Evolutionary conservation across 2,329 filamentous ascomycete genomes (phyloP).

Genomic region (Exophiala sideris): DNA sequence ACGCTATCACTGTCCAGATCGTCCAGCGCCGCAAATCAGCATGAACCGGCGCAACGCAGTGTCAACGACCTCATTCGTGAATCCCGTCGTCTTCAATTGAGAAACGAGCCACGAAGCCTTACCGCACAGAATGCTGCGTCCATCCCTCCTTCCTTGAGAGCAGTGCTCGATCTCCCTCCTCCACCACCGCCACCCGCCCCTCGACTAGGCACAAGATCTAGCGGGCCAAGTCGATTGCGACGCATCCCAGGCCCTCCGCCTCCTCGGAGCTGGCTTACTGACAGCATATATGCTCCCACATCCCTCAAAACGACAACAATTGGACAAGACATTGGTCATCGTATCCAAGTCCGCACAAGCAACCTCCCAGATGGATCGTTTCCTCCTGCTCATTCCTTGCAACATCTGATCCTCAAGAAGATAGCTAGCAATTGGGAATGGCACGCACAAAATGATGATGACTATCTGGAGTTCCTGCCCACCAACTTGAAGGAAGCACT

Average conservation of each 20-base stretch:
- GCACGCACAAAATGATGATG: conserved; percentile 56
- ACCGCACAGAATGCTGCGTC: conserved; percentile 34
- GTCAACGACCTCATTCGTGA: conserved; percentile 49
- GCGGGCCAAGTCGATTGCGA: conserved; percentile 37
- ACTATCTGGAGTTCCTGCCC: conserved; percentile 53
- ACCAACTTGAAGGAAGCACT: conserved; percentile 50
- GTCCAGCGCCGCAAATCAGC: conserved; percentile 23
- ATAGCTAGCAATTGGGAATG: conserved; percentile 57
- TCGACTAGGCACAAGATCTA: conserved; percentile 34
- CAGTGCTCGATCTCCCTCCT: conserved; percentile 44
- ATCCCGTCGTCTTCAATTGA: conserved; percentile 43
- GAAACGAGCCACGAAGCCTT: conserved; percentile 13
- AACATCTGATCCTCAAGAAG: conserved; percentile 51
- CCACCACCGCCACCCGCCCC: conserved; percentile 40
- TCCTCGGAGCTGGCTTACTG: conserved; percentile 44
- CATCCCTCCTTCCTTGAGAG: conserved; percentile 45
- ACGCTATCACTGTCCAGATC: conserved; percentile 35
- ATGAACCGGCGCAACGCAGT: conserved; percentile 33
- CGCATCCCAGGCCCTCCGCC: conserved; percentile 44
- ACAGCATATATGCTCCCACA: conserved; percentile 24
- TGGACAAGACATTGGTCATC: conserved; percentile 11
- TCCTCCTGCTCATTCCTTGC: conserved; percentile 42
- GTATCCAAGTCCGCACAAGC: conserved; percentile 22
- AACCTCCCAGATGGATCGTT: conserved; percentile 40
- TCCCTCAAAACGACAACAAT: conserved; percentile 4